Evolutionary conservation across 345 rosid species (phyloP).

Genomic region (Moringa oleifera): DNA sequence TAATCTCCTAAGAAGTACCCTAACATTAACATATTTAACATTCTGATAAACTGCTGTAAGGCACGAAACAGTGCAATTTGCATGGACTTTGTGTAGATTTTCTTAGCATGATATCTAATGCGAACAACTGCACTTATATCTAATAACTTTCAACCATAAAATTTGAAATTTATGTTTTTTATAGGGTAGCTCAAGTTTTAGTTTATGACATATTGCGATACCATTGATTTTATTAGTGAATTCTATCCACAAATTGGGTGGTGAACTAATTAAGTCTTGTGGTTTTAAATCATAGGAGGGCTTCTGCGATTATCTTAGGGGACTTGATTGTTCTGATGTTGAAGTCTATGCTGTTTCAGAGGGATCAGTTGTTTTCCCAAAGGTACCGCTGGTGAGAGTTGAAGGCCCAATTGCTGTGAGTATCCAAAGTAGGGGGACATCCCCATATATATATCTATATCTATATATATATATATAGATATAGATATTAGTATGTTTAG

Average conservation of each 20-base stretch:
- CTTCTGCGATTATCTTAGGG: constrained; percentile 73
- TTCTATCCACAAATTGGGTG: not conserved
- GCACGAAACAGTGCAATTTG: not conserved
- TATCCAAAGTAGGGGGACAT: constrained; percentile 14
- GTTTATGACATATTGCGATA: not conserved
- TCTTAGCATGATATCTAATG: not conserved
- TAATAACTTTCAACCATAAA: not conserved
- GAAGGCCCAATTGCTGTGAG: constrained; percentile 98
- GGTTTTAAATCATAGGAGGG: constrained; percentile 46
- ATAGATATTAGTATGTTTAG: too few relatives aligned
- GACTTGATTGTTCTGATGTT: constrained; percentile 82
- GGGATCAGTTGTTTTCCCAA: constrained; percentile 91
- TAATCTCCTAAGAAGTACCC: not conserved
- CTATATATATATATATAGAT: too few relatives aligned
- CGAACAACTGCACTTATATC: not conserved
- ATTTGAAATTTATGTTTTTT: too few relatives aligned
- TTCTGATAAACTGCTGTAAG: not conserved
- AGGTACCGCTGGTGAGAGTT: constrained; percentile 85
- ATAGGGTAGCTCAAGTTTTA: not conserved
- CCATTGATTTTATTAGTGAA: not conserved
- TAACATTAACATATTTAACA: too few relatives aligned
- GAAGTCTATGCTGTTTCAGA: constrained; percentile 80
- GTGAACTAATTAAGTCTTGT: not conserved
- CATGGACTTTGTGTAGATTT: not conserved
- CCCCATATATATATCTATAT: too few relatives aligned